Conservation (phyloP, 306 rosid species). For the Vigna nakashimae region DNA sequence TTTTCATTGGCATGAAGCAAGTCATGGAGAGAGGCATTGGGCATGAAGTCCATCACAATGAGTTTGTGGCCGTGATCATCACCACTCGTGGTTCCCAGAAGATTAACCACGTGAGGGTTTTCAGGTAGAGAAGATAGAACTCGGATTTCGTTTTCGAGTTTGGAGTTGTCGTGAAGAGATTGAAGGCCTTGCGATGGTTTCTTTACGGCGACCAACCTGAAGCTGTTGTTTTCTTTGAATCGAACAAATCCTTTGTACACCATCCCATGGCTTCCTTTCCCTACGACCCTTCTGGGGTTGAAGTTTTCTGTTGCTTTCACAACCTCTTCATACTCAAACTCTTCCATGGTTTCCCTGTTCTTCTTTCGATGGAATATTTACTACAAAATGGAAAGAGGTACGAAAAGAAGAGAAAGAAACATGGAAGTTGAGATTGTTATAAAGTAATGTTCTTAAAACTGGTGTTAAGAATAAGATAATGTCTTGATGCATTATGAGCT, state of each 20-base stretch:
- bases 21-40: slow-evolving; percentile 66
- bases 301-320: slow-evolving; percentile 56
- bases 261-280: slow-evolving; percentile 73
- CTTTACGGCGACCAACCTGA: slow-evolving; percentile 55
- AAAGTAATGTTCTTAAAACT: background rate
- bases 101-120: slow-evolving; percentile 45
- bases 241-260: slow-evolving; percentile 50
- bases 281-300: slow-evolving; percentile 49
- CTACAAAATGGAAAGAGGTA: background rate
- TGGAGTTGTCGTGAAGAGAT: slow-evolving; percentile 33
- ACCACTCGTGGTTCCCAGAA: slow-evolving; percentile 50
- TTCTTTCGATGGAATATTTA: too few relatives aligned
- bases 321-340: slow-evolving; percentile 55
- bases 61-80: slow-evolving; percentile 36
- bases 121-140: slow-evolving; percentile 34
- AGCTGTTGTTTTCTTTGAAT: background rate
- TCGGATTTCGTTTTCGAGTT: slow-evolving; percentile 56
- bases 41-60: slow-evolving; percentile 64
- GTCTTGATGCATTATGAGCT: slow-evolving; percentile 32
- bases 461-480: background rate
- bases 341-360: slow-evolving; percentile 26
- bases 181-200: slow-evolving; percentile 41
- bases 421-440: background rate
- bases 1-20: slow-evolving; percentile 44
- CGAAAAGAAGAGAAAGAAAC: background rate